These are phyloP conservation scores for Eucommia ulmoides DNA, from an alignment of 257 asterid genomes.

Conservation along the genomic window DNA sequence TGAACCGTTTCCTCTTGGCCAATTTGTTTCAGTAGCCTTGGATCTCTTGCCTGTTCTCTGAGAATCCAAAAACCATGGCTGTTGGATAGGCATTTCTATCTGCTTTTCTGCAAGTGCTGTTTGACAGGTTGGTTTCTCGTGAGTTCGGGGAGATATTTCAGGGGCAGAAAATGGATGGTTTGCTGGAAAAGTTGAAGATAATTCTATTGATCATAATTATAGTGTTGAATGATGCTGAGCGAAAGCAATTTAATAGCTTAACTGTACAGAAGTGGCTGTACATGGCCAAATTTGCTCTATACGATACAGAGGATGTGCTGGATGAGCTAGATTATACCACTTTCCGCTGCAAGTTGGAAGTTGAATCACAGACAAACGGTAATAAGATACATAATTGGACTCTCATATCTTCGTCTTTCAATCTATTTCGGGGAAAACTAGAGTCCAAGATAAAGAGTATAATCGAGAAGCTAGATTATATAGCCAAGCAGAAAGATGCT, in stretches of 20 bases:
- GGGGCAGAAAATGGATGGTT: neutral
- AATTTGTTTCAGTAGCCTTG: too few relatives aligned
- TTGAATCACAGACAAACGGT: neutral
- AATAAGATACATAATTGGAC: too few relatives aligned
- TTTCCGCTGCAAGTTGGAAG: neutral
- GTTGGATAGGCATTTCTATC: constrained; percentile 9
- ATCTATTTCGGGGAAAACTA: neutral
- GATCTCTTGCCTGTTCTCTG: too few relatives aligned
- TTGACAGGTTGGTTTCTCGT: too few relatives aligned
- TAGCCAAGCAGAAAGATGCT: neutral
- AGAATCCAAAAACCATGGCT: too few relatives aligned
- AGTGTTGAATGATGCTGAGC: constrained; percentile 4
- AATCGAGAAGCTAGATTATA: constrained; percentile 3
- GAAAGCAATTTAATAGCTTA: too few relatives aligned
- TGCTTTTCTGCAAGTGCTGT: constrained; percentile 5
- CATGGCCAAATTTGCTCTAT: neutral
- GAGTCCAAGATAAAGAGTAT: constrained; percentile 4
- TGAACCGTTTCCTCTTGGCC: too few relatives aligned
- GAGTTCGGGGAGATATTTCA: neutral
- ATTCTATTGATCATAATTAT: neutral
- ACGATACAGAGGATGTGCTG: neutral
- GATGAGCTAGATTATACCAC: constrained; percentile 4
- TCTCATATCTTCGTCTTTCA: too few relatives aligned
- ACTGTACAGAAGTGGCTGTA: neutral
- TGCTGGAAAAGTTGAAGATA: neutral